These are phyloP conservation scores for Phytophthora fragariaefolia DNA, from an alignment of 352 stramenopile species.

Conservation along the genomic window DNA sequence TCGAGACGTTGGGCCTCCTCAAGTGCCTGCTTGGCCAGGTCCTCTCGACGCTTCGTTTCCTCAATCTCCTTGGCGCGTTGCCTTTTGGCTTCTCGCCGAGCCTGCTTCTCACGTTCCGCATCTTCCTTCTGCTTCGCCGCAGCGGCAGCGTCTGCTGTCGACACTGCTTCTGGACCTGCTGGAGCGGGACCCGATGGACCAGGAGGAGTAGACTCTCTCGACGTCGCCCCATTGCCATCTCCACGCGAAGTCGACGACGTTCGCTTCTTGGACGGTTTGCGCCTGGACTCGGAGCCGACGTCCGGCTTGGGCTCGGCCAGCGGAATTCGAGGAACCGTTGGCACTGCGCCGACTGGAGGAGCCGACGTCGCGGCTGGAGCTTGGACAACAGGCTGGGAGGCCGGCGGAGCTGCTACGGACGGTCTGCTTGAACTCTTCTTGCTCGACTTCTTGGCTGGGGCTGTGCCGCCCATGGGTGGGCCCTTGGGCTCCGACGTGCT, in stretches of 20 bases:
- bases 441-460: slow-evolving; percentile 34
- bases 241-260: slow-evolving; percentile 31
- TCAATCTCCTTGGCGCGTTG: slow-evolving; percentile 61
- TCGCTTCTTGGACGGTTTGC: slow-evolving; percentile 55
- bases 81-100: slow-evolving; percentile 56
- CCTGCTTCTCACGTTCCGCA: slow-evolving; percentile 46
- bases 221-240: neutral
- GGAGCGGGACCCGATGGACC: slow-evolving; percentile 21
- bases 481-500: slow-evolving; percentile 53
- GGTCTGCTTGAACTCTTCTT: slow-evolving; percentile 44
- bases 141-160: slow-evolving; percentile 16
- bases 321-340: slow-evolving; percentile 48
- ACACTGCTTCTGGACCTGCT: slow-evolving; percentile 9
- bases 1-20: slow-evolving; percentile 55
- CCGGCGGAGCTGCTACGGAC: slow-evolving; percentile 13
- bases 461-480: slow-evolving; percentile 9
- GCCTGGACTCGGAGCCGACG: slow-evolving; percentile 27
- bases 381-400: slow-evolving; percentile 18
- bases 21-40: slow-evolving; percentile 51
- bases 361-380: slow-evolving; percentile 10
- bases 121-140: slow-evolving; percentile 47
- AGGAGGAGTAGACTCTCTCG: slow-evolving; percentile 11
- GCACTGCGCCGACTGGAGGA: slow-evolving; percentile 26
- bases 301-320: slow-evolving; percentile 56
- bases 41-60: slow-evolving; percentile 55